A percentile compares a stretch with the other conserved stretches of the same genome.
phyloP scores from a whole-genome alignment of 805 yeast species.

The Schizosaccharomyces octosporus region DNA sequence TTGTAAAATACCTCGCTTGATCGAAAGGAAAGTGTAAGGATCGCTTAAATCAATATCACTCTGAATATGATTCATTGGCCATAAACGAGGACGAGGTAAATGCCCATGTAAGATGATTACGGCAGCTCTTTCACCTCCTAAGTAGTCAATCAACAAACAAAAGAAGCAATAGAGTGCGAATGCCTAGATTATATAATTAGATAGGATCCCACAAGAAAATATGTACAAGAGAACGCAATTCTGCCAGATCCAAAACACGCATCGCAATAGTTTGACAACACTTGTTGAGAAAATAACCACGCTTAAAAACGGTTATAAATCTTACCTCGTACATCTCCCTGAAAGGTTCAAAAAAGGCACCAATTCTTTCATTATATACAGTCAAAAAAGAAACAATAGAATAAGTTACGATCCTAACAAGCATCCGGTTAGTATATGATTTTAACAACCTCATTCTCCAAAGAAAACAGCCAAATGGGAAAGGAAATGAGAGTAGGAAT shows the following conservation, averaged over 20 bases:
- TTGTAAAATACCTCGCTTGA: conserved; percentile 72
- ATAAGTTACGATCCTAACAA: conserved; percentile 8
- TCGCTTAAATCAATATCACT: conserved; percentile 59
- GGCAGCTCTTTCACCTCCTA: conserved; percentile 82
- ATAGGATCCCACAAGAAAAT: neutral
- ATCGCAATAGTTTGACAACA: too few species aligned
- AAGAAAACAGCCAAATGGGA: too few species aligned
- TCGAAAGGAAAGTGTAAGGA: conserved; percentile 47
- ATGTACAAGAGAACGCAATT: neutral
- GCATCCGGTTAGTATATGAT: too few species aligned
- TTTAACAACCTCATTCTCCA: too few species aligned
- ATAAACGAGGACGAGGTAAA: conserved; percentile 41
- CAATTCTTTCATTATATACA: conserved; percentile 22
- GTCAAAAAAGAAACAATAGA: conserved; percentile 9
- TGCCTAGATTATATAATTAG: conserved; percentile 19
- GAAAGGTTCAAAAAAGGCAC: conserved; percentile 35
- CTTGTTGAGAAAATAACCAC: too few species aligned
- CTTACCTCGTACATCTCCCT: conserved; percentile 58
- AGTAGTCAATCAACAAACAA: conserved; percentile 49
- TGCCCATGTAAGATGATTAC: conserved; percentile 48
- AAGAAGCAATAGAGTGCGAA: conserved; percentile 86
- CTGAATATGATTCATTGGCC: conserved; percentile 21
- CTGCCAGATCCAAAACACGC: neutral
- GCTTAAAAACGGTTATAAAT: neutral
- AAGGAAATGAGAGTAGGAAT: too few species aligned